phyloP scores from a whole-genome alignment of 2,329 filamentous ascomycete species.

The Apiospora kogelbergensis region DNA sequence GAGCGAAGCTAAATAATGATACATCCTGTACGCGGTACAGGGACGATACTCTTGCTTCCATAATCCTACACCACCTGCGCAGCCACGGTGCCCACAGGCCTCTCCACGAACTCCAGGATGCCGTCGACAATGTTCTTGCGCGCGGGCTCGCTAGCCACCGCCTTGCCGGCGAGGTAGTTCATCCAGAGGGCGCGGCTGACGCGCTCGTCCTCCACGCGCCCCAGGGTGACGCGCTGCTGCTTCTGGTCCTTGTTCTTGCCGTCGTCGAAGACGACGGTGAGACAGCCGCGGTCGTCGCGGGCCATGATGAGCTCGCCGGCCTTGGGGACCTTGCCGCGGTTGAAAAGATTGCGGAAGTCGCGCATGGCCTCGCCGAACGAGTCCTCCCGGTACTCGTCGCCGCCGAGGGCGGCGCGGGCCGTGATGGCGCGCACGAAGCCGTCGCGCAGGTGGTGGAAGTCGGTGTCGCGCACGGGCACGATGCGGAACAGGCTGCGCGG shows the following conservation, averaged over 20 bases:
- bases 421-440: constrained; percentile 87
- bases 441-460: constrained; percentile 89
- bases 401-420: constrained; percentile 62
- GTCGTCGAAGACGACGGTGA: constrained; percentile 68
- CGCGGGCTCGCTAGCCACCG: constrained; percentile 81
- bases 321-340: constrained; percentile 78
- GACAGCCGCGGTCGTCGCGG: constrained; percentile 62
- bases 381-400: constrained; percentile 63
- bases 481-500: constrained; percentile 81
- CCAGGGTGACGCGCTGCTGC: constrained; percentile 47
- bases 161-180: constrained; percentile 83
- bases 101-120: constrained; percentile 81
- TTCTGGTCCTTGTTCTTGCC: constrained; percentile 59
- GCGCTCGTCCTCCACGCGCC: constrained; percentile 74
- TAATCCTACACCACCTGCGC: neutral
- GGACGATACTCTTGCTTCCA: neutral
- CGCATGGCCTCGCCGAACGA: constrained; percentile 73
- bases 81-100: constrained; percentile 63
- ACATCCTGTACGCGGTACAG: neutral
- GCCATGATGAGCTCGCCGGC: constrained; percentile 73
- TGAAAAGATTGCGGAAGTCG: constrained; percentile 80
- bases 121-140: constrained; percentile 83
- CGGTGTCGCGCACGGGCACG: constrained; percentile 87
- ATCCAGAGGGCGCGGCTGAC: constrained; percentile 83
- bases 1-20: neutral